Conservation (phyloP, 2,329 filamentous ascomycete species). For the Stachybotrys echinatus region DNA sequence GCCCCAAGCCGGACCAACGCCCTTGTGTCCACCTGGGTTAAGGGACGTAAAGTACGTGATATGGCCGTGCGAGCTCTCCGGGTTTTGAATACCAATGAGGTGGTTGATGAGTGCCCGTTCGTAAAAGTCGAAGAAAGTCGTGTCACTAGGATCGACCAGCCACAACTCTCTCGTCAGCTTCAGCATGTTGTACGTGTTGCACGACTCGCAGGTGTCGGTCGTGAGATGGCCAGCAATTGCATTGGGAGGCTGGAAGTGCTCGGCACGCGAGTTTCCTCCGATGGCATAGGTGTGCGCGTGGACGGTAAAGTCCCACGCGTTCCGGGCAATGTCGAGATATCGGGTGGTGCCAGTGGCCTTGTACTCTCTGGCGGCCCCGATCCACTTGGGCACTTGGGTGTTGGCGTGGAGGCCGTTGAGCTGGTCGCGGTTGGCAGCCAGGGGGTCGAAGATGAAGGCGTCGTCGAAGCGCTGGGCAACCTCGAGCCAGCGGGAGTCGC, state of each 20-base stretch:
- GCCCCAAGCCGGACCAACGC: constrained; percentile 47
- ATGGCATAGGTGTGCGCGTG: constrained; percentile 45
- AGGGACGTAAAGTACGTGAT: constrained; percentile 49
- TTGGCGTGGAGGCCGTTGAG: constrained; percentile 46
- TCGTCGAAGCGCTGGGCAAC: constrained; percentile 46
- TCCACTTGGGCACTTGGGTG: constrained; percentile 49
- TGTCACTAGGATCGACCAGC: constrained; percentile 31
- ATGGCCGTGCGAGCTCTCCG: constrained; percentile 37
- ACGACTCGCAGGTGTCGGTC: constrained; percentile 43
- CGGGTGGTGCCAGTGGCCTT: constrained; percentile 37
- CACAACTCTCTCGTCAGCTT: constrained; percentile 48
- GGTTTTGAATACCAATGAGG: constrained; percentile 43
- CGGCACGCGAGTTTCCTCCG: constrained; percentile 47
- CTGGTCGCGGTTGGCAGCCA: constrained; percentile 37
- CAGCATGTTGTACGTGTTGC: constrained; percentile 54
- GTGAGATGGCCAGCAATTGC: constrained; percentile 38
- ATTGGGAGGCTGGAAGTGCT: constrained; percentile 43
- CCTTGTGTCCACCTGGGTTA: constrained; percentile 39
- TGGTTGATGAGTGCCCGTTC: constrained; percentile 46
- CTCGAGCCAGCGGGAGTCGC: constrained; percentile 38
- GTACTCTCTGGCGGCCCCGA: constrained; percentile 43
- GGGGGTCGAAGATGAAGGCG: constrained; percentile 37
- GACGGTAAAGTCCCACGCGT: constrained; percentile 43
- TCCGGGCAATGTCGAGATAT: constrained; percentile 42
- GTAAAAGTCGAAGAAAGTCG: constrained; percentile 46